Percentiles rank a stretch among this genome's conserved stretches.
Conservation (phyloP, 2,329 filamentous ascomycete species). For the Emmonsiellopsis sp. region DNA sequence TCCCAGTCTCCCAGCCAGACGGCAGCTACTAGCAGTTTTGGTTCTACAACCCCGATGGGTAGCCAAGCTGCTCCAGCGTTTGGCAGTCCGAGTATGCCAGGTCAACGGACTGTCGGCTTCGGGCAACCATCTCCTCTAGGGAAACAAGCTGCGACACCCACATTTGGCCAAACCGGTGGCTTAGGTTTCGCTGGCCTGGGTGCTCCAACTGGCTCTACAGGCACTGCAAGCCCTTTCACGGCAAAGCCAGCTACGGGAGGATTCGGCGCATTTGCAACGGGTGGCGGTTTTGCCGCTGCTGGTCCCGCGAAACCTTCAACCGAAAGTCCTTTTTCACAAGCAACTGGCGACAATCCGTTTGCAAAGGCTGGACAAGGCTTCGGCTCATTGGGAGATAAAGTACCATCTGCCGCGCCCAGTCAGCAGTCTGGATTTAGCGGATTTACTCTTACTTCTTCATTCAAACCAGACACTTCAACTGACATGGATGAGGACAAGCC, state of each 20-base stretch:
- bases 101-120: conserved; percentile 21
- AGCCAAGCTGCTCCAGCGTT: conserved; percentile 18
- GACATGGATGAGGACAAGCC: conserved; percentile 31
- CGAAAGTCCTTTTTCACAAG: conserved; percentile 20
- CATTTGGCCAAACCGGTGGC: conserved; percentile 1
- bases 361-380: conserved; percentile 21
- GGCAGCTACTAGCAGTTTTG: conserved; percentile 20
- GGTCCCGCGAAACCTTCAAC: conserved; percentile 1
- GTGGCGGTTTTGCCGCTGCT: conserved; percentile 1
- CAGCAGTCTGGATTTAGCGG: conserved; percentile 12
- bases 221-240: conserved; percentile 11
- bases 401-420: conserved; percentile 3
- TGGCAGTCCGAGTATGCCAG: conserved; percentile 26
- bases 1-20: conserved; percentile 2
- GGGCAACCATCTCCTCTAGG: conserved; percentile 18
- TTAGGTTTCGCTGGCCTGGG: background rate
- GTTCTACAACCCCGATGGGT: conserved; percentile 19
- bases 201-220: conserved; percentile 13
- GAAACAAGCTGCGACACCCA: conserved; percentile 7
- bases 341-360: conserved; percentile 19
- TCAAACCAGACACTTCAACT: conserved; percentile 34
- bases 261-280: conserved; percentile 2
- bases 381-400: conserved; percentile 9
- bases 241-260: conserved; percentile 4
- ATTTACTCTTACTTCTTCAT: conserved; percentile 36